These are phyloP conservation scores for Mucuna pruriens DNA, from an alignment of 306 rosid species.

Conservation along the genomic window DNA sequence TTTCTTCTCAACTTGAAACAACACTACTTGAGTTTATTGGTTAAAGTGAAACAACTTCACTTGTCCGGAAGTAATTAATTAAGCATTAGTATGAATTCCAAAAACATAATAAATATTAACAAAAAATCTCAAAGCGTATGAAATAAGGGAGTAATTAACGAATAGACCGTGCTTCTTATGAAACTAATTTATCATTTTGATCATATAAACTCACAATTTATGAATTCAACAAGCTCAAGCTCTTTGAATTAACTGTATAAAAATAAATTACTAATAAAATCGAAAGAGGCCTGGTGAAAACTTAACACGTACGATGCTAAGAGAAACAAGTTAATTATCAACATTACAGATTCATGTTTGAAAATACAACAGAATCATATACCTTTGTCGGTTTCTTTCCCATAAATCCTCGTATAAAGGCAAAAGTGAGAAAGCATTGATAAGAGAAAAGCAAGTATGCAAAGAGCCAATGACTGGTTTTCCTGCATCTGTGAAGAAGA, in stretches of 20 bases:
- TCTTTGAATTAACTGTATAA: background rate
- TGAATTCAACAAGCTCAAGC: background rate
- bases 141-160: background rate
- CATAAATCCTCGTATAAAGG: conserved; percentile 40
- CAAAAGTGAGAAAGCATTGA: conserved; percentile 37
- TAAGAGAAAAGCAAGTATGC: conserved; percentile 23
- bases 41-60: too few species aligned
- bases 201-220: background rate
- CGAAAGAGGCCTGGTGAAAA: background rate
- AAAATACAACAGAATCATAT: conserved; percentile 41
- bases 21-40: too few species aligned
- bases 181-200: too few species aligned
- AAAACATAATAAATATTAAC: too few species aligned
- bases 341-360: background rate
- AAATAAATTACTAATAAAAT: background rate
- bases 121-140: too few species aligned
- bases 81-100: too few species aligned
- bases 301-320: background rate
- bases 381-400: conserved; percentile 41
- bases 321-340: conserved; percentile 2
- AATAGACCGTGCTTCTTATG: background rate
- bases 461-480: conserved; percentile 29
- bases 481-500: conserved; percentile 31
- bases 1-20: too few species aligned
- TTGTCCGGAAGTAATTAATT: too few species aligned